Percentiles rank a stretch among this genome's conserved stretches.
These are phyloP conservation scores for Saturnispora gosingensis DNA, from an alignment of 805 yeast species.

Conservation along the genomic window DNA sequence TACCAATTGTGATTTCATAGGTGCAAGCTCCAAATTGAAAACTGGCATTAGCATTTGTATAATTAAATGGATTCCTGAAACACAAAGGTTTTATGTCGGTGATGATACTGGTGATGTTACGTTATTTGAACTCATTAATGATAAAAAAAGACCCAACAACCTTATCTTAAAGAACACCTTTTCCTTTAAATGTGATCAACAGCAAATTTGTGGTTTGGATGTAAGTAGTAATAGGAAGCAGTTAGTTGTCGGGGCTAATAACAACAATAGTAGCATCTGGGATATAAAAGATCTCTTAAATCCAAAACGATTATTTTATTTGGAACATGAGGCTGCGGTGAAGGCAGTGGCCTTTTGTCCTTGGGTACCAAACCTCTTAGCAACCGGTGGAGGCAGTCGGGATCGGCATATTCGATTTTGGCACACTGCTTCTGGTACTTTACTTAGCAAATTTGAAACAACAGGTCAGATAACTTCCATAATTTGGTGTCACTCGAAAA, in stretches of 20 bases:
- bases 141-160: neutral
- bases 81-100: conserved; percentile 45
- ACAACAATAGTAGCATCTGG: conserved; percentile 75
- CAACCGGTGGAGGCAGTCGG: conserved; percentile 85
- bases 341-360: conserved; percentile 89
- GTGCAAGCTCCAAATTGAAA: conserved; percentile 17
- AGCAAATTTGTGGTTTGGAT: conserved; percentile 61
- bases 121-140: conserved; percentile 27
- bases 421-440: conserved; percentile 75
- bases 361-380: conserved; percentile 71
- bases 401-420: conserved; percentile 78
- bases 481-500: conserved; percentile 58
- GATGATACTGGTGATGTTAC: conserved; percentile 55
- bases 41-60: conserved; percentile 42
- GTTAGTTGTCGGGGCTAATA: conserved; percentile 78
- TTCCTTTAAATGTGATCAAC: conserved; percentile 39
- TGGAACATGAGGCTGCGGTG: conserved; percentile 77
- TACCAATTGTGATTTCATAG: conserved; percentile 23
- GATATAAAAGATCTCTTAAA: conserved; percentile 34
- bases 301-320: conserved; percentile 38
- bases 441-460: conserved; percentile 47
- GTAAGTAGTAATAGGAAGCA: conserved; percentile 44
- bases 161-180: conserved; percentile 16
- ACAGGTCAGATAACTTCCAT: conserved; percentile 72
- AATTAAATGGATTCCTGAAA: conserved; percentile 47